phyloP scores from a whole-genome alignment of 495 filamentous ascomycete species.

The Cercophora scortea region DNA sequence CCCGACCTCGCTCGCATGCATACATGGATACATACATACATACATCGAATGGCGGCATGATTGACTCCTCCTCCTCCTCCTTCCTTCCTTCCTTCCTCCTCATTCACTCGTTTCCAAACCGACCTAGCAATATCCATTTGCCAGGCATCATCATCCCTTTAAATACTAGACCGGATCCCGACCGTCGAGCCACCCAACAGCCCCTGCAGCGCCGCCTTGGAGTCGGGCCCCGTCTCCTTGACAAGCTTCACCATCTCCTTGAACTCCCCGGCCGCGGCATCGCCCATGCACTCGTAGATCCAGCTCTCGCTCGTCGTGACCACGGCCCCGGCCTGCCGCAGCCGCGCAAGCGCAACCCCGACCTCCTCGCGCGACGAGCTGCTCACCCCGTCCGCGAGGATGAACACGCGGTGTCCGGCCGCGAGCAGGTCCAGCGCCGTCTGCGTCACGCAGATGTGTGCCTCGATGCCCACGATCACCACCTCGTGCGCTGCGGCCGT shows the following conservation, averaged over 20 bases:
- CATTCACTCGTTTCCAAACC: no score
- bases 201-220: conserved; percentile 54
- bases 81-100: background rate
- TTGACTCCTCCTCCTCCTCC: background rate
- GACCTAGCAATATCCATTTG: background rate
- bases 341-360: conserved; percentile 63
- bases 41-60: background rate
- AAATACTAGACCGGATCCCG: conserved; percentile 38
- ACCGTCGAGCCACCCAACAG: conserved; percentile 44
- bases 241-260: conserved; percentile 64
- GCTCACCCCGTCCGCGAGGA: conserved; percentile 86
- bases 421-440: conserved; percentile 74
- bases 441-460: conserved; percentile 91
- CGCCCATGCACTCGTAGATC: conserved; percentile 88
- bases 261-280: conserved; percentile 73
- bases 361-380: conserved; percentile 79
- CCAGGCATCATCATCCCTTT: conserved; percentile 2
- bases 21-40: background rate
- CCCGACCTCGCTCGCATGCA: background rate
- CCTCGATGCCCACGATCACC: conserved; percentile 79
- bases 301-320: conserved; percentile 88
- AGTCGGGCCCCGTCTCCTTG: conserved; percentile 64
- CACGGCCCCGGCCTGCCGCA: conserved; percentile 67
- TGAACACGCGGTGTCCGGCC: conserved; percentile 72
- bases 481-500: conserved; percentile 26